These are phyloP conservation scores for Coriolopsis trogii DNA, from an alignment of 1,284 basidiomycete genomes.

Conservation along the genomic window DNA sequence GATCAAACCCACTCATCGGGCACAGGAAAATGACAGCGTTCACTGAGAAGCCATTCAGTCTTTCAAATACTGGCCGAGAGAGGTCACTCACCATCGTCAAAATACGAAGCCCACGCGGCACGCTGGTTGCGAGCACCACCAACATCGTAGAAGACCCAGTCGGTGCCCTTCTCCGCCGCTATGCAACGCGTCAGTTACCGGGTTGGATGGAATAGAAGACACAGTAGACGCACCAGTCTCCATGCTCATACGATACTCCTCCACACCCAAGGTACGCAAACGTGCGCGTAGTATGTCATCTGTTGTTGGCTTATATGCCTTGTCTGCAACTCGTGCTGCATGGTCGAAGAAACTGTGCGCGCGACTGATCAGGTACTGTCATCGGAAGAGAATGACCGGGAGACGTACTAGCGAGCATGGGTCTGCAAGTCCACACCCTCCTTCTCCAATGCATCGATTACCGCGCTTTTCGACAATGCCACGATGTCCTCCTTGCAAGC, in stretches of 20 bases:
- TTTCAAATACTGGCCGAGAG: neutral
- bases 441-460: conserved; percentile 44
- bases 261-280: conserved; percentile 64
- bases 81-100: conserved; percentile 54
- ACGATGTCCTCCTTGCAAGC: conserved; percentile 59
- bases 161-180: conserved; percentile 40
- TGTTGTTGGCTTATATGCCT: conserved; percentile 56
- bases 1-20: conserved; percentile 65
- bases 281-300: conserved; percentile 68
- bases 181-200: neutral
- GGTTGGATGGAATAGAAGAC: neutral
- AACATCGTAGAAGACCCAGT: conserved; percentile 67
- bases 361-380: neutral
- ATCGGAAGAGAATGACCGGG: neutral
- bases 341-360: conserved; percentile 59
- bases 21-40: conserved; percentile 64
- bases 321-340: conserved; percentile 49
- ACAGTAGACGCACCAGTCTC: conserved; percentile 42
- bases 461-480: conserved; percentile 49
- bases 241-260: conserved; percentile 59
- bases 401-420: conserved; percentile 61
- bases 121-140: conserved; percentile 59
- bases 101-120: conserved; percentile 64
- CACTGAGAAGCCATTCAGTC: conserved; percentile 36
- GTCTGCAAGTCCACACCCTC: conserved; percentile 52